Percentiles rank a stretch among this genome's conserved stretches.
These are phyloP conservation scores for barrel medic (Medicago truncatula) DNA, from an alignment of 306 rosid genomes.

Conservation along the genomic window DNA sequence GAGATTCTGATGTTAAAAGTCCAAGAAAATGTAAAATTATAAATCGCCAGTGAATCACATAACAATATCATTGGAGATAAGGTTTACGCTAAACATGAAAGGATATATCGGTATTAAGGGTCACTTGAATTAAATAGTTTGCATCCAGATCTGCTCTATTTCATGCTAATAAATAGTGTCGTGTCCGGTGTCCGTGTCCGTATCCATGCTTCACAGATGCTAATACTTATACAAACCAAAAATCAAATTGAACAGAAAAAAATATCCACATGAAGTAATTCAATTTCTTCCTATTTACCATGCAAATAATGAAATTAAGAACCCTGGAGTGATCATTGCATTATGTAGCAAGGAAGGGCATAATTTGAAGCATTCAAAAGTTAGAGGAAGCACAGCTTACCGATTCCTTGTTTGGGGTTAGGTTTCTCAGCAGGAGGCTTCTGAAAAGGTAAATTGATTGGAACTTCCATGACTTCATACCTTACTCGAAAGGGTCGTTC, in stretches of 20 bases:
- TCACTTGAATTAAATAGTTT: slow-evolving; percentile 5
- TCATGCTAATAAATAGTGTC: neutral
- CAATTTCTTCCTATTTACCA: slow-evolving; percentile 14
- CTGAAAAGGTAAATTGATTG: slow-evolving; percentile 83
- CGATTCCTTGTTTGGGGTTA: slow-evolving; percentile 98
- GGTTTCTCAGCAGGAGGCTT: slow-evolving; percentile 96
- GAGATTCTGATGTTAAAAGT: slow-evolving; percentile 7
- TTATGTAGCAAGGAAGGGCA: slow-evolving; percentile 21
- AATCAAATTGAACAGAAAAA: slow-evolving; percentile 33
- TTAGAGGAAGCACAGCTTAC: slow-evolving; percentile 53
- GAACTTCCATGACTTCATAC: slow-evolving; percentile 85
- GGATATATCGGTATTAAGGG: neutral
- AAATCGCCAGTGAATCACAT: neutral
- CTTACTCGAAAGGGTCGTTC: slow-evolving; percentile 86
- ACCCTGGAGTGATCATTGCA: slow-evolving; percentile 17
- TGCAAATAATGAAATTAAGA: slow-evolving; percentile 18
- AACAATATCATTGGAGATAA: slow-evolving; percentile 15
- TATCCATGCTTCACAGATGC: too few species aligned
- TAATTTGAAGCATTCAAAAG: slow-evolving; percentile 18
- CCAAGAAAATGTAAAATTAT: slow-evolving; percentile 5
- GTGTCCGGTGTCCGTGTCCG: too few species aligned
- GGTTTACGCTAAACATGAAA: slow-evolving; percentile 23
- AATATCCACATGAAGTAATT: slow-evolving; percentile 23
- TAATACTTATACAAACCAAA: slow-evolving; percentile 23
- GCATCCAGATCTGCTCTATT: slow-evolving; percentile 9